Base-by-base conservation (phyloP, 225 moss, liverwort and hornwort species). In the Marchantia paleacea region DNA sequence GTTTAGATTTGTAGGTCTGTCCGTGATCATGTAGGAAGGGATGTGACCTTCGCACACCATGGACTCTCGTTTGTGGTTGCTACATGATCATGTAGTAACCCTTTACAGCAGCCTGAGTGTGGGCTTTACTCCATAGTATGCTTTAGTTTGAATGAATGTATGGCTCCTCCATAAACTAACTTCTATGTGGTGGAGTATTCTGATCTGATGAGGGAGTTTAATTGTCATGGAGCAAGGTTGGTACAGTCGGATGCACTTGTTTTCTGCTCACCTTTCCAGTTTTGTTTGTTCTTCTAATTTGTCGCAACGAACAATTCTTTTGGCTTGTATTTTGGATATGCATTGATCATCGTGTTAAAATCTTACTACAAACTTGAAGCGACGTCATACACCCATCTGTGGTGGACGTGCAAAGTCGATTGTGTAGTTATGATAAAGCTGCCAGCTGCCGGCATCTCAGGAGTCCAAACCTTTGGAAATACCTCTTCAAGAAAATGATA, bases 91-190 rank as follows among this genome's bases (percentile, higher is more conserved):
- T 77, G 53, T 73, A 60, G 83, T 61, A 77, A 83, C 86, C 86
- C 86, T 83, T 80, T 77, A 80, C 77, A 58, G 64, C 80, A 83
- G 86, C 83, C 80, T 73, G 72, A 83, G 64, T 77, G 67, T 55
- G 69, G 82, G 83, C 83, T 80, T 83, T 80, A 75, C 79, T 78
- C 55, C 71, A 70, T 72, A 75, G 64, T 70, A 64, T 76, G 69
- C 60, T 75, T 75, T 78, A 79, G 69, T 79, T 69, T 70, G 69
- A 58, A 55, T 48, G 55, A 55, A 55, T 54, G 79, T 79, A 79
- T 55, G 79, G 70, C 52, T 69, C 69, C 70, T 79, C 69, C 69
- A 70, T 69, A 29, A 69, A 58, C 54, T 65, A n/a, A 48, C 63
- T 31, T 57, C 75, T 55, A 29, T 16, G 24, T 31, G 75, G 75